Evolutionary conservation across 208 protist species (phyloP).

Genomic region (Crithidia bombi): DNA sequence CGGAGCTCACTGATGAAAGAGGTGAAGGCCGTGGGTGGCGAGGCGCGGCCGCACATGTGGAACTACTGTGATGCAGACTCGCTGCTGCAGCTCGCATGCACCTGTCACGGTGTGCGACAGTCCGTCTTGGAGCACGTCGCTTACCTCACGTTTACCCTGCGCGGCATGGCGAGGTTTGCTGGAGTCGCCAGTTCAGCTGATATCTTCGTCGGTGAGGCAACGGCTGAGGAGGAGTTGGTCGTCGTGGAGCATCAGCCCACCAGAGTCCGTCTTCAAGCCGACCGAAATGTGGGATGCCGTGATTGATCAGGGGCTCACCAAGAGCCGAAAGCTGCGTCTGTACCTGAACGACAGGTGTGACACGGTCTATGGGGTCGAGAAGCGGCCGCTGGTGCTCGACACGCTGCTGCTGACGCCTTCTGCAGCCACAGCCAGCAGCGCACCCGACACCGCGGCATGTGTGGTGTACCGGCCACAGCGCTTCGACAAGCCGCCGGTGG

Average conservation of each 20-base stretch:
- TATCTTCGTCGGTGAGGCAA: constrained; percentile 14
- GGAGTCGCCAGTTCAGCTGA: constrained; percentile 4
- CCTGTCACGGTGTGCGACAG: constrained; percentile 17
- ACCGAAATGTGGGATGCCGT: constrained; percentile 35
- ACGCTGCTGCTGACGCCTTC: constrained; percentile 19
- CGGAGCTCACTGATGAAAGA: constrained; percentile 4
- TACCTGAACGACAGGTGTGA: constrained; percentile 80
- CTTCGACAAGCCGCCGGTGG: not conserved
- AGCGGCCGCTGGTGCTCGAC: constrained; percentile 54
- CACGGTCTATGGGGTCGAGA: constrained; percentile 52
- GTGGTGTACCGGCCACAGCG: constrained; percentile 23
- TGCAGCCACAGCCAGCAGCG: not conserved
- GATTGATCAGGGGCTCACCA: constrained; percentile 45
- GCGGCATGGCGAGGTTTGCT: constrained; percentile 18
- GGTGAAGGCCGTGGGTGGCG: constrained; percentile 8
- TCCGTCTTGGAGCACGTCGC: constrained; percentile 40
- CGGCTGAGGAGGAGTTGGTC: constrained; percentile 18
- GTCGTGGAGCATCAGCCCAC: constrained; percentile 25
- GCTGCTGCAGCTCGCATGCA: constrained; percentile 19
- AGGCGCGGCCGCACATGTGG: constrained; percentile 36
- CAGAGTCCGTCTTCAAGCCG: constrained; percentile 6
- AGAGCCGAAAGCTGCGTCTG: constrained; percentile 69
- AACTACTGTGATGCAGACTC: constrained; percentile 22
- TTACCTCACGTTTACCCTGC: constrained; percentile 13
- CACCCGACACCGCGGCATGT: not conserved